These are phyloP conservation scores for Brasenia schreberi DNA, from an alignment of 164 flowering plant species.

Conservation along the genomic window DNA sequence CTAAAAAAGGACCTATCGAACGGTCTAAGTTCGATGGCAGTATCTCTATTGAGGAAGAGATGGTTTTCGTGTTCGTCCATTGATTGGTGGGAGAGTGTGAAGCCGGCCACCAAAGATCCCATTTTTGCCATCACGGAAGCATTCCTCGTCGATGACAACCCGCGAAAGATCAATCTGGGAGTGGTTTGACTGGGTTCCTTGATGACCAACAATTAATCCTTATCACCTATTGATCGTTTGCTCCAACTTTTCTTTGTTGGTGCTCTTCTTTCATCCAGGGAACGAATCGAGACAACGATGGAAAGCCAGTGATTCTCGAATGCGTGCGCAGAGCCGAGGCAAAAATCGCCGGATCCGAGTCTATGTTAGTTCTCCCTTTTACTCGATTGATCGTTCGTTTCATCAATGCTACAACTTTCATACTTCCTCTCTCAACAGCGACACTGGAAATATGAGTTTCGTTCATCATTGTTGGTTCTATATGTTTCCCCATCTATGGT, in stretches of 20 bases:
- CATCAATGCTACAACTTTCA: no score
- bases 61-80: conserved; percentile 8
- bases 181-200: conserved; percentile 11
- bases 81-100: conserved; percentile 23
- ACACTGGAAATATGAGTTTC: no score
- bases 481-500: no score
- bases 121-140: conserved; percentile 25
- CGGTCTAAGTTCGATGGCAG: neutral
- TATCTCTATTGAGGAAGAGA: conserved; percentile 4
- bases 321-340: conserved; percentile 23
- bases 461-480: no score
- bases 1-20: no score
- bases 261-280: conserved; percentile 10
- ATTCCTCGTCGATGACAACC: conserved; percentile 21
- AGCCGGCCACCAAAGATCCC: conserved; percentile 24
- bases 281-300: conserved; percentile 26
- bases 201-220: neutral
- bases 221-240: neutral
- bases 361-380: conserved; percentile 15
- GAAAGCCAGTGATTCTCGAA: conserved; percentile 26
- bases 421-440: no score
- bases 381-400: neutral
- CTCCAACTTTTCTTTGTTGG: neutral
- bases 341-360: conserved; percentile 16
- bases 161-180: conserved; percentile 30